Conservation (phyloP, 768 basidiomycete genomes). For the Phlebiopsis gigantea region DNA sequence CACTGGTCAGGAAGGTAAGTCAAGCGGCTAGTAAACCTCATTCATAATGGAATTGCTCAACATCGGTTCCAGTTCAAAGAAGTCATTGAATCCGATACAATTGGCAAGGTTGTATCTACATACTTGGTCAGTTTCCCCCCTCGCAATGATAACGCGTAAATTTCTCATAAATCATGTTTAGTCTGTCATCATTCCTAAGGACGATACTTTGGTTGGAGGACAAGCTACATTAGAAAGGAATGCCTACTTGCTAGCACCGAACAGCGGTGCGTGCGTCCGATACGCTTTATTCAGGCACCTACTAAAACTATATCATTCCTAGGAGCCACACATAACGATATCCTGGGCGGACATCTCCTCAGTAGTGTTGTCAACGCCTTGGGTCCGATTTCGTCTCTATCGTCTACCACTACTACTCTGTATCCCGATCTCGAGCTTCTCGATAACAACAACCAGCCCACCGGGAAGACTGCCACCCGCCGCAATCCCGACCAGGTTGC, state of each 20-base stretch:
- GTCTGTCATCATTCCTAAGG: not conserved
- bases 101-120: conserved; percentile 28
- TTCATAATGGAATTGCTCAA: not conserved
- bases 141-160: too few relatives aligned
- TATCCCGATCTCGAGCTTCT: not conserved
- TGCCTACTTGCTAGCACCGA: not conserved
- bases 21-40: not conserved
- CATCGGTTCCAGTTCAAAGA: conserved; percentile 24
- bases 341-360: not conserved
- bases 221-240: not conserved
- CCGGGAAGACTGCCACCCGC: conserved; percentile 16
- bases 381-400: not conserved
- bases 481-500: conserved; percentile 23
- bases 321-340: not conserved
- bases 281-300: too few relatives aligned
- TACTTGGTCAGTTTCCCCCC: conserved; percentile 23
- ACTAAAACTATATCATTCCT: too few relatives aligned
- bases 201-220: not conserved
- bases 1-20: conserved; percentile 27
- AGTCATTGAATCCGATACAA: conserved; percentile 25
- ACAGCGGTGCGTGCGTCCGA: not conserved
- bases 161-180: not conserved
- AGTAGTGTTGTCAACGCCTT: not conserved
- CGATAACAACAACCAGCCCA: conserved; percentile 18
- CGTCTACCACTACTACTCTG: not conserved